Base-by-base conservation (phyloP, 225 moss, liverwort and hornwort species). In the Bryum argenteum region DNA sequence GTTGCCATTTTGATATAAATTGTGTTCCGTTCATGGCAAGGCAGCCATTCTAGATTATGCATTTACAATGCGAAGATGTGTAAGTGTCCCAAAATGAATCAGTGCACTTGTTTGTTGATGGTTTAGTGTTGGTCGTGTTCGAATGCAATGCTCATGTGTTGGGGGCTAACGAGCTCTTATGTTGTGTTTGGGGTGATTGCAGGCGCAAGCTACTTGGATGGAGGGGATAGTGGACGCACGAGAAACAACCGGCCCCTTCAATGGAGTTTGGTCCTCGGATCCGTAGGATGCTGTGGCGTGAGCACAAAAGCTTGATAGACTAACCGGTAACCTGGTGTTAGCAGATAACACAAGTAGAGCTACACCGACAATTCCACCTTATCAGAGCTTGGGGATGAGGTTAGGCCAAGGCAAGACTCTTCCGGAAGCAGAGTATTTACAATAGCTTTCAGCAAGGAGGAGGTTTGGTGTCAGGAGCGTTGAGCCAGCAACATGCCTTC, bases 281-380 rank as follows among this genome's bases (percentile, higher is more conserved):
- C n/a, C n/a, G n/a, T n/a, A n/a, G n/a, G n/a, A n/a, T n/a, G n/a
- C n/a, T n/a, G n/a, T n/a, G n/a, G n/a, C n/a, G n/a, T n/a, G n/a
- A n/a, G n/a, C n/a, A n/a, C n/a, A n/a, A n/a, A n/a, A n/a, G n/a
- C n/a, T n/a, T n/a, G n/a, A n/a, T n/a, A n/a, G n/a, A n/a, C n/a
- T n/a, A n/a, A n/a, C n/a, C n/a, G n/a, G 21, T 20, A 33, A 23
- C 60, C 11, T 71, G 10, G 58, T 78, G 59, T 75, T 41, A 70
- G 61, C 70, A 88, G 89, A 83, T 89, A 41, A 75, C 89, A 12
- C 89, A 89, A 83, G 78, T 83, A 50, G 89, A 89, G 69, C 77
- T 89, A 22, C 86, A 89, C 63, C 80, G 85, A 41, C 89, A 89
- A 69, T 89, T 89, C 61, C 89, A 83, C 89, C 89, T 37, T 81